Percentiles rank a stretch among this genome's conserved stretches.
These are phyloP conservation scores for Trametes coccinea DNA, from an alignment of 768 basidiomycete species.

Conservation along the genomic window DNA sequence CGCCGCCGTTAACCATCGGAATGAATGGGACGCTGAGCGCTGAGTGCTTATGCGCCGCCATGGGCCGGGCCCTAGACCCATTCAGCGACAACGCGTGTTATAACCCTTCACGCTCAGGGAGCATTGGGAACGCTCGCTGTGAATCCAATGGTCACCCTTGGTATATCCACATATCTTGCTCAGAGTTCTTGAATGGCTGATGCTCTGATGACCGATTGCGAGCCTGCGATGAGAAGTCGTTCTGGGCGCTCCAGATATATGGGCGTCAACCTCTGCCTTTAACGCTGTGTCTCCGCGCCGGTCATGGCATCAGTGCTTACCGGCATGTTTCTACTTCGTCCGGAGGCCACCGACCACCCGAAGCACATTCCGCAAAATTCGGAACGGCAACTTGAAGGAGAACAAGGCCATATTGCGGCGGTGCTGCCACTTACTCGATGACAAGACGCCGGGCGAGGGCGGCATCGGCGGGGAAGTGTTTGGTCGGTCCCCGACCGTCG, in stretches of 20 bases:
- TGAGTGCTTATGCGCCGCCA: background rate
- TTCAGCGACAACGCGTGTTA: no score
- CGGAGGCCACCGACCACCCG: constrained; percentile 6
- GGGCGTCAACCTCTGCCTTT: background rate
- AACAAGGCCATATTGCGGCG: no score
- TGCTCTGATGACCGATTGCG: no score
- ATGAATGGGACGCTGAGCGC: constrained; percentile 2
- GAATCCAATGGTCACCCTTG: no score
- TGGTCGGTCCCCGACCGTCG: constrained; percentile 1
- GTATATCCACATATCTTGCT: no score
- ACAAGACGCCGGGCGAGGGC: background rate
- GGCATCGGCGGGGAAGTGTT: background rate
- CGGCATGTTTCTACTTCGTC: constrained; percentile 2
- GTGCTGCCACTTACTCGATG: background rate
- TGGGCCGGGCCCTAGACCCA: background rate
- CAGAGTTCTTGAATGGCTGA: no score
- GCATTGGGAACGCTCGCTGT: no score
- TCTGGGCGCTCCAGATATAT: background rate
- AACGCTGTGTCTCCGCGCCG: background rate
- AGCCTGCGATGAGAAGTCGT: no score
- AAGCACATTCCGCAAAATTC: constrained; percentile 4
- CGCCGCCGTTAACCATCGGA: constrained; percentile 7
- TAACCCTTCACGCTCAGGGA: no score
- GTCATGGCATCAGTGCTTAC: constrained; percentile 9
- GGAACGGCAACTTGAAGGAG: background rate